A percentile compares a stretch with the other conserved stretches of the same genome.
Evolutionary conservation across 352 stramenopile species (phyloP).

Genomic region (Globisporangium spinosum): DNA sequence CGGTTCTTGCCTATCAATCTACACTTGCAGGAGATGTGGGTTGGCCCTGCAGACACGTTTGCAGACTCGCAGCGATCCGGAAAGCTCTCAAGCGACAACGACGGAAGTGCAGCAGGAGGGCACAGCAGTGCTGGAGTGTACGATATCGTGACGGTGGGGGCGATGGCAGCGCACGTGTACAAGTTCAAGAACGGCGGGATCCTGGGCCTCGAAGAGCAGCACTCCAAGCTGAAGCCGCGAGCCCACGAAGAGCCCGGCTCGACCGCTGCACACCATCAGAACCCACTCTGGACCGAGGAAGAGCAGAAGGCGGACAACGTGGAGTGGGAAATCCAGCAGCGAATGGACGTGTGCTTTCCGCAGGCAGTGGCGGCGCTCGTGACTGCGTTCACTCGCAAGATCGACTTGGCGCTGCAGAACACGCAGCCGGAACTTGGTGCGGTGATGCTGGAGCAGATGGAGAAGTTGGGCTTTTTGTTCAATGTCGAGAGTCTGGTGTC

Average conservation of each 20-base stretch:
- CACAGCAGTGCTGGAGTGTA: constrained; percentile 41
- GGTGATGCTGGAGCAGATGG: constrained; percentile 70
- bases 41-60: constrained; percentile 50
- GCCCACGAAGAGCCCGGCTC: constrained; percentile 47
- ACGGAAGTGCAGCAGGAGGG: constrained; percentile 4
- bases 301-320: constrained; percentile 76
- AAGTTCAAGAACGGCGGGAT: constrained; percentile 88
- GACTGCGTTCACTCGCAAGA: constrained; percentile 77
- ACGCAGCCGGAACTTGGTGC: constrained; percentile 37
- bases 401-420: constrained; percentile 72
- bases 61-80: constrained; percentile 28
- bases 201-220: constrained; percentile 66
- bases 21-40: constrained; percentile 86
- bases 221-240: constrained; percentile 64
- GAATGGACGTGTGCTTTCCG: constrained; percentile 84
- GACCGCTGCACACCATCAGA: constrained; percentile 47
- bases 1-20: constrained; percentile 85
- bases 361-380: constrained; percentile 76
- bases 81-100: constrained; percentile 29
- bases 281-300: constrained; percentile 76
- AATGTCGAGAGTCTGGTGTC: constrained; percentile 83
- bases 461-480: constrained; percentile 80
- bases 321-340: constrained; percentile 75
- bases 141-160: constrained; percentile 83
- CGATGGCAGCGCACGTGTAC: constrained; percentile 84